A percentile compares a stretch with the other conserved stretches of the same genome.
Evolutionary conservation across 768 basidiomycete species (phyloP).

Genomic region (Auriscalpium orientale): DNA sequence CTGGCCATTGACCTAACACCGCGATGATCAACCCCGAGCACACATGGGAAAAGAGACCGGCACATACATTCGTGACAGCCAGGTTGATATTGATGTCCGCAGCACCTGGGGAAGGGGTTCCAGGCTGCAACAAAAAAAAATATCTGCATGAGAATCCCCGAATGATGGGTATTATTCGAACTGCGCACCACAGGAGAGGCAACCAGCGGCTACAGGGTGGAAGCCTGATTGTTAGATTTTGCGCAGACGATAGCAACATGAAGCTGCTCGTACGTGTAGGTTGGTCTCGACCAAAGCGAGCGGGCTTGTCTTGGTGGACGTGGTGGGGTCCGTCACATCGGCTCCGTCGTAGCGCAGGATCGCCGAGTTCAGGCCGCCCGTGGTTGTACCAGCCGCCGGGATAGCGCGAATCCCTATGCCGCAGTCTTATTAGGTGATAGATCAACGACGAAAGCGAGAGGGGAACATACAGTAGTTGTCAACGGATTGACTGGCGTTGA

Average conservation of each 20-base stretch:
- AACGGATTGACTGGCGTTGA: constrained; percentile 1
- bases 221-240: neutral
- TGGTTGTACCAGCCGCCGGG: constrained; percentile 22
- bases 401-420: constrained; percentile 9
- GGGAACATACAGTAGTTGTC: constrained; percentile 1
- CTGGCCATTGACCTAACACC: neutral
- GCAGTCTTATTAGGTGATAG: neutral
- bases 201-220: neutral
- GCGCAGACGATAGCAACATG: too few relatives aligned
- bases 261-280: constrained; percentile 21
- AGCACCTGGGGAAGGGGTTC: constrained; percentile 6
- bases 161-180: neutral
- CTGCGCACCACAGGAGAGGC: neutral
- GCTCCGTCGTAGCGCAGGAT: constrained; percentile 45
- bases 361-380: constrained; percentile 43
- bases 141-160: too few relatives aligned
- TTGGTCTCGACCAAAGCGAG: constrained; percentile 29
- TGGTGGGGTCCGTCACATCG: constrained; percentile 32
- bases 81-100: constrained; percentile 19
- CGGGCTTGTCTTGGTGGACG: constrained; percentile 18
- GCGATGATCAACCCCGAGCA: too few relatives aligned
- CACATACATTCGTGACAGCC: constrained; percentile 5
- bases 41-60: neutral
- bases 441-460: neutral
- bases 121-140: constrained; percentile 1